A percentile compares a stretch with the other conserved stretches of the same genome.
Conservation (phyloP, 495 filamentous ascomycete genomes). For the Daldinia grandis region DNA sequence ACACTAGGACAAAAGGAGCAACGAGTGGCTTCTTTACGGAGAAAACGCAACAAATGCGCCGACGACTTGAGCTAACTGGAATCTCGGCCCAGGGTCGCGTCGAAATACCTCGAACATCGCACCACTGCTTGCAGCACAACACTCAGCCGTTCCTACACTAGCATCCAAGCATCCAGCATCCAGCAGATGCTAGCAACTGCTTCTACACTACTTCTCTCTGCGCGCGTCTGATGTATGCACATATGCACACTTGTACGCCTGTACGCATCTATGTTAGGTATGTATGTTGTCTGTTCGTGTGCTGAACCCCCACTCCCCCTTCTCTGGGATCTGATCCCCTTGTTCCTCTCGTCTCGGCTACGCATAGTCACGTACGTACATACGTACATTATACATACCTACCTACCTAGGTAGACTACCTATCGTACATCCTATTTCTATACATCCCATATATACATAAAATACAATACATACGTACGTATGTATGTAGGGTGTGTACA, state of each 20-base stretch:
- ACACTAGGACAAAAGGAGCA: conserved; percentile 47
- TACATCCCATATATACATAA: conserved; percentile 8
- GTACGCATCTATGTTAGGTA: conserved; percentile 2
- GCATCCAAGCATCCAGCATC: no score
- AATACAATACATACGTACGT: conserved; percentile 15
- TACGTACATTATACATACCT: conserved; percentile 6
- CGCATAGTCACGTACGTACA: conserved; percentile 34
- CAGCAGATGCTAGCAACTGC: conserved; percentile 11
- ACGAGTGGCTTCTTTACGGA: conserved; percentile 41
- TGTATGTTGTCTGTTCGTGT: conserved; percentile 22
- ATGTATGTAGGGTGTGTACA: conserved; percentile 11
- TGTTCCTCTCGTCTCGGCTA: conserved; percentile 41
- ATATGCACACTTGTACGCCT: neutral
- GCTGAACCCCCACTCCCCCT: conserved; percentile 35
- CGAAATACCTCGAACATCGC: conserved; percentile 52
- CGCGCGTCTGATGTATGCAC: neutral
- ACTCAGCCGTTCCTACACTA: conserved; percentile 37
- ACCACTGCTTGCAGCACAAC: conserved; percentile 38
- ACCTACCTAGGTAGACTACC: conserved; percentile 14
- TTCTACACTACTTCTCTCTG: neutral
- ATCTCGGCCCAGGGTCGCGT: conserved; percentile 52
- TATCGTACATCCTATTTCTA: conserved; percentile 2
- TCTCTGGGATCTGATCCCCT: conserved; percentile 39
- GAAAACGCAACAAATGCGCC: conserved; percentile 50
- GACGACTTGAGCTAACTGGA: conserved; percentile 47